Base-by-base conservation (phyloP, 345 rosid species). In the Excoecaria cochinchinensis region DNA sequence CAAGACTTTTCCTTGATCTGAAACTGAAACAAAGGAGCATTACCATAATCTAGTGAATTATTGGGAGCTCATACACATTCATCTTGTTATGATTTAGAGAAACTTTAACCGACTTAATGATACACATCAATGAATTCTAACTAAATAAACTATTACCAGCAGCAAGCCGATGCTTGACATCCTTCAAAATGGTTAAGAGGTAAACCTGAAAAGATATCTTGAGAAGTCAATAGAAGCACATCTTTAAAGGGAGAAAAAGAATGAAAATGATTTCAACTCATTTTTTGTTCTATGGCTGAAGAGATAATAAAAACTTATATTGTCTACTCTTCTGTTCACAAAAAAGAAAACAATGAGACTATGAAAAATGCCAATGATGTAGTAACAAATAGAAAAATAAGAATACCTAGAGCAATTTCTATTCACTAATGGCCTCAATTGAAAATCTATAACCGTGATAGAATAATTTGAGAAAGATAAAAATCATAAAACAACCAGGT, bases 141-240 rank as follows among this genome's bases (percentile, higher is more conserved):
- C 4, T 46, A 66, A 71, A 42, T 36, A 24, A 40, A 51, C 13
- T 44, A 25, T 74, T 89, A 94, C 98, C 97, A 76, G 97, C 97
- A 79, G 98, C 98, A 81, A 90, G 96, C 72, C 96, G 93, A 84
- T 92, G 90, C 82, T 88, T 92, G 82, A 94, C 93, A 84, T 94
- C 91, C 86, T 86, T 91, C 77, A 94, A 82, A 75, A 91, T 84
- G 50, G 92, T 92, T 74, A 94, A 82, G 72, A 92, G 84, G 85
- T 92, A 94, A 59, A 94, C 98, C 98, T 92, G 88, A 64, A 25
- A 85, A 77, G 66, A 69, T 72, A 75, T 75, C 16, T 79, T 36
- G 57, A 40, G 3, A 52, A 62, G 57, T 67, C 69, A 74, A 69
- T 9, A 12, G 50, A 10, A 22, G 56, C 55, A 67, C 38, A 68